Base-by-base conservation (phyloP, 148 eudicot genomes). In the Oxyria digyna region DNA sequence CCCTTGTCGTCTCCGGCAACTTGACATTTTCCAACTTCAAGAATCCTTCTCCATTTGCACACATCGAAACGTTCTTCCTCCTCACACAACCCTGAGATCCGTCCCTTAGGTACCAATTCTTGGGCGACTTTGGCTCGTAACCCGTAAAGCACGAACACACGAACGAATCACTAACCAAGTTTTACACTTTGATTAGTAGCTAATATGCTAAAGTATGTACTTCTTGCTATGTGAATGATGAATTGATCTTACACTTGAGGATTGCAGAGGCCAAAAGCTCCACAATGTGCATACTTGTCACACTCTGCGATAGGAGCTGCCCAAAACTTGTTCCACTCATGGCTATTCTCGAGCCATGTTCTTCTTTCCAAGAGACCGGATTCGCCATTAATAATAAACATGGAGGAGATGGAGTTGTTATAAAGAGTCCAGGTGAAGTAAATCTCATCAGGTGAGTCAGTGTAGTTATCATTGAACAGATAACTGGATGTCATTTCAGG, bases 401-500 rank as follows among this genome's bases (percentile, higher is more conserved):
- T 69, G 4, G 84, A 74, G 18, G 73, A 71, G 38, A 74, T 69
- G 3, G 78, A 59, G 20, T 71, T 55, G 67, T 75, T 80, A 8
- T 49, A 32, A 4, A 71, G 4, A 4, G 6, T 15, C 46, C 80
- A 80, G 2, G 70, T 72, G 4, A 74, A 54, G 14, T 45, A 72
- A 12, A 79, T 71, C 62, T 85, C 84, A 69, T 82, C 73, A 2
- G 31, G 20, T 66, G 74, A 72, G 29, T 67, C 69, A 11, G 77
- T 63, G 33, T 74, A 84, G 1, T 42, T 71, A 45, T 73, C 24
- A 15, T 71, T 79, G 63, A 75, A 77, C 18, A 82, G 75, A 41
- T n/a, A 75, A 18, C 50, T 62, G 2, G 40, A 48, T 0, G 81
- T 71, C 88, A 87, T 75, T 6, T 74, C 77, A 0, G 83, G 88